Evolutionary conservation across 2,329 filamentous ascomycete species (phyloP), one percentile per base, ranked within the genome.

Genomic region (Alternaria sp.): DNA sequence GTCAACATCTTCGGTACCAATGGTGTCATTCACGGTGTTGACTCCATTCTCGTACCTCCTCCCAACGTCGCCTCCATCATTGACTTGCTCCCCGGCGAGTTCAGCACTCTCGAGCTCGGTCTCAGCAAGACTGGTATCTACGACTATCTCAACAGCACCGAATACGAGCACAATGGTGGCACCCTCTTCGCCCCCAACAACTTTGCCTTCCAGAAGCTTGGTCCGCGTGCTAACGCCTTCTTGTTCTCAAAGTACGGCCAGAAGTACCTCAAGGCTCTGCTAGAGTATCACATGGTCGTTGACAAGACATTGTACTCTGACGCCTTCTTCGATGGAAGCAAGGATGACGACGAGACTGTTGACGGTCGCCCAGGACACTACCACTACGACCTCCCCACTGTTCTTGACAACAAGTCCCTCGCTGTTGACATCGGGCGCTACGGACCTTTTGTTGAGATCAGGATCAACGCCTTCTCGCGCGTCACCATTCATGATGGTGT

Each of bases 161-260:
- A 74, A 10, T 73, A 72, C 48, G 63, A 80, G 34, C 81, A 84
- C 44, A 77, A 81, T 2, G 92, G 92, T 34, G 87, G 87, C 37
- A 97, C 93, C 3, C 74, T 95, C 60, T 96, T 97, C 70, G 90
- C 90, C 0, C 93, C 93, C 0, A 86, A 85, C 44, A 97, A 97
- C 82, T 80, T 78, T 4, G 93, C 93, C n/a, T 97, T 94, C 80
- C 73, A 84, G 68, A 86, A 86, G 65, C 87, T 97, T 1, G 92
- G 92, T 0, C 84, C 86, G 1, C 82, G 76, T 54, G 86, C 89
- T 69, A 96, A 94, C 72, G 90, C 88, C 23, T 97, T 96, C 83
- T 82, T 97, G 4, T 97, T 97, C 83, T 91, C 89, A 58, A 81
- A 85, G 28, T 85, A 83, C 51, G 93, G 93, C 2, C 81, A 84